phyloP scores from a whole-genome alignment of 331 rosid genomes.

The Arachis monticola region DNA sequence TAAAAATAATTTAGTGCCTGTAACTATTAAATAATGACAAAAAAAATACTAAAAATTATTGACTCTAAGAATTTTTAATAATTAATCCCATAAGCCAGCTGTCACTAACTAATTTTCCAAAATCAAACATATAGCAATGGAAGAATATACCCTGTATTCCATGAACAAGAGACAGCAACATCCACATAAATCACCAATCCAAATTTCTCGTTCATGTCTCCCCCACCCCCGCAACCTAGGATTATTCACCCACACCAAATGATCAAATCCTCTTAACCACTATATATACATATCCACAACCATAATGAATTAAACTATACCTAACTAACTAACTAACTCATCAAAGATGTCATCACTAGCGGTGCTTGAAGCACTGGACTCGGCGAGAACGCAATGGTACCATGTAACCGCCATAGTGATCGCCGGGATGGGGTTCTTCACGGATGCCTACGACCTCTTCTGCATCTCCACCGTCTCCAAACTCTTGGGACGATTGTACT shows the following conservation, averaged over 20 bases:
- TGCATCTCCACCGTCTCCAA: slow-evolving; percentile 69
- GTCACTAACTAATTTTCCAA: neutral
- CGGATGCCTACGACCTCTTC: slow-evolving; percentile 79
- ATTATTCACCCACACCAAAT: slow-evolving; percentile 27
- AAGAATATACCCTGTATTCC: slow-evolving; percentile 44
- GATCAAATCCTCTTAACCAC: neutral
- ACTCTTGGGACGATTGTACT: slow-evolving; percentile 75
- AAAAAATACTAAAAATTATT: no score
- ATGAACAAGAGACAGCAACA: slow-evolving; percentile 37
- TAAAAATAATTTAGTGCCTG: no score
- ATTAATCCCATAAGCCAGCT: neutral
- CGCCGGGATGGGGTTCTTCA: slow-evolving; percentile 89
- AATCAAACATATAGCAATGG: neutral
- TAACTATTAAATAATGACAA: no score
- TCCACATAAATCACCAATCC: slow-evolving; percentile 25
- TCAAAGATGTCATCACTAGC: slow-evolving; percentile 35
- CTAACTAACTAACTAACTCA: neutral
- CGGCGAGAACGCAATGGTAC: slow-evolving; percentile 82
- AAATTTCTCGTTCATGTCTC: slow-evolving; percentile 18
- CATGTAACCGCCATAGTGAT: slow-evolving; percentile 82
- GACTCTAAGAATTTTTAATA: no score
- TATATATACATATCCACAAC: no score
- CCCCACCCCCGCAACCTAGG: slow-evolving; percentile 1
- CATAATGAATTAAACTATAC: no score
- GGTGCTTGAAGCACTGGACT: slow-evolving; percentile 75